Conservation (phyloP, 441 rosid species). For the Geranium incanum region DNA sequence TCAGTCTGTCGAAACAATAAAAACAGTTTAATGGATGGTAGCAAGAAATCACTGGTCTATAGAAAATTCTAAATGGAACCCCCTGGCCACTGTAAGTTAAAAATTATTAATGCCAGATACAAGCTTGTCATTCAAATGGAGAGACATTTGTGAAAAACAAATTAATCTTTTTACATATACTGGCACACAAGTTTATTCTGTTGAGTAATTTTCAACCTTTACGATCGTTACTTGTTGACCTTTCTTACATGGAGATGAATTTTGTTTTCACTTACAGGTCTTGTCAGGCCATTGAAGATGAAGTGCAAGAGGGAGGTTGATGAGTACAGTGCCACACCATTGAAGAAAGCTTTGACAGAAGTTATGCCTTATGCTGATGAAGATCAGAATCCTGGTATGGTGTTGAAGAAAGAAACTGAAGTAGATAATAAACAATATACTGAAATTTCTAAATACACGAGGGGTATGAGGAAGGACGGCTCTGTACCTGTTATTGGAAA, state of each 20-base stretch:
- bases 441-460: slow-evolving; percentile 6
- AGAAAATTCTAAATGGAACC: neutral
- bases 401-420: slow-evolving; percentile 4
- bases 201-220: slow-evolving; percentile 1
- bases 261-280: slow-evolving; percentile 7
- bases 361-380: slow-evolving; percentile 5
- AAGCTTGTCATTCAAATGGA: neutral
- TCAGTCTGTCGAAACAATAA: neutral
- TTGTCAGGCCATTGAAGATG: slow-evolving; percentile 7
- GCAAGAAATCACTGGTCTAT: neutral
- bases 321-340: neutral
- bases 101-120: slow-evolving; percentile 1
- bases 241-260: neutral
- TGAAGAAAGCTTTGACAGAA: slow-evolving; percentile 8
- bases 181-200: neutral
- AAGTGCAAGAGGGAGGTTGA: slow-evolving; percentile 1
- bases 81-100: neutral
- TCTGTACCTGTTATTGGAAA: slow-evolving; percentile 9
- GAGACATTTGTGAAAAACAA: neutral
- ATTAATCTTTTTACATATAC: neutral
- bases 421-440: neutral
- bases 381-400: slow-evolving; percentile 2
- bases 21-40: neutral
- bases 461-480: slow-evolving; percentile 1
- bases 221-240: neutral